A percentile compares a stretch with the other conserved stretches of the same genome.
Evolutionary conservation across 1,139 yeast genomes (phyloP).

Genomic region (Candida neerlandica): DNA sequence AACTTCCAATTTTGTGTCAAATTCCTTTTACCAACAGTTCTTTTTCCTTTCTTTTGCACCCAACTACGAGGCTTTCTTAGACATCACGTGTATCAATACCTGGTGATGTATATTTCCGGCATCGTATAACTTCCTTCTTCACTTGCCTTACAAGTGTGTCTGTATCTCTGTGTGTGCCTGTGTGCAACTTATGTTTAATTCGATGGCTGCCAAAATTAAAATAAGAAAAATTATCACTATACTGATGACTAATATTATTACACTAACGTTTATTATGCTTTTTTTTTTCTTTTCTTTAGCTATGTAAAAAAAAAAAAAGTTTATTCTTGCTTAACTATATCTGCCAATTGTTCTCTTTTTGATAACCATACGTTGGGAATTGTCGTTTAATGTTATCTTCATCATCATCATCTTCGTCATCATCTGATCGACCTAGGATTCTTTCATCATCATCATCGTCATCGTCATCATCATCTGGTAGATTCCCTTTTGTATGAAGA

Average conservation of each 20-base stretch:
- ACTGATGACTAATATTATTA: background rate
- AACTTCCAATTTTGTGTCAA: background rate
- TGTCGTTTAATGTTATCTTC: slow-evolving; percentile 10
- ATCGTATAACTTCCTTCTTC: background rate
- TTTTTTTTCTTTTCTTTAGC: background rate
- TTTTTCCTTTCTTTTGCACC: background rate
- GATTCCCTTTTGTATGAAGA: slow-evolving; percentile 16
- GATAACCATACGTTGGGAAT: slow-evolving; percentile 16
- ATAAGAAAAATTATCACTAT: no score
- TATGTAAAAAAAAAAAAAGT: no score
- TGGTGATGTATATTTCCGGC: background rate
- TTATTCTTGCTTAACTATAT: background rate
- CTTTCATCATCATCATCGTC: slow-evolving; percentile 10
- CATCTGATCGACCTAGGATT: slow-evolving; percentile 5
- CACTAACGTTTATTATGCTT: background rate
- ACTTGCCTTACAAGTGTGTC: no score
- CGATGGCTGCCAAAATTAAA: background rate
- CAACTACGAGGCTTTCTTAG: background rate
- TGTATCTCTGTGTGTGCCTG: background rate
- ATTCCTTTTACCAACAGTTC: background rate
- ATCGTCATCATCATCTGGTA: slow-evolving; percentile 6
- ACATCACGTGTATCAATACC: background rate
- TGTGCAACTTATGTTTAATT: background rate
- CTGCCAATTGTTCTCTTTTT: slow-evolving; percentile 10
- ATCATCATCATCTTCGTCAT: slow-evolving; percentile 8